Percentiles rank a stretch among this genome's conserved stretches.
Evolutionary conservation across 768 basidiomycete genomes (phyloP).

Genomic region (Grammothele lineata): DNA sequence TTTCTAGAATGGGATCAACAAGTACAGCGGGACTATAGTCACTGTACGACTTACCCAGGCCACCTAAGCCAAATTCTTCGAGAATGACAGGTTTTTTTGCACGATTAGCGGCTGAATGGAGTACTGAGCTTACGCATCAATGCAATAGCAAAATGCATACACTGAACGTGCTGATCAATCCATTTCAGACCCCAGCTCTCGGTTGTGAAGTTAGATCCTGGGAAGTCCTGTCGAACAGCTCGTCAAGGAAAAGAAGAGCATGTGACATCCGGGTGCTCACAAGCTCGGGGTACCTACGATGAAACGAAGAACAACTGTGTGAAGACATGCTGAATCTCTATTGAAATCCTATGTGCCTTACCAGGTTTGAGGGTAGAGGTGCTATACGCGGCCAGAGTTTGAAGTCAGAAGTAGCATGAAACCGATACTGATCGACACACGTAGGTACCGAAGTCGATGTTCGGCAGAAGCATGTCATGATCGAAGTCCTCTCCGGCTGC

Average conservation of each 20-base stretch:
- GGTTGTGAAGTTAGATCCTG: constrained; percentile 45
- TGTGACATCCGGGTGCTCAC: constrained; percentile 12
- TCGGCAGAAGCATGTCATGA: constrained; percentile 39
- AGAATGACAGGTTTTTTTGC: constrained; percentile 28
- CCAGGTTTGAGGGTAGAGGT: constrained; percentile 23
- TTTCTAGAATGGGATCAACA: constrained; percentile 28
- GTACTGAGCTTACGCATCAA: neutral
- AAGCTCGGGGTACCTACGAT: constrained; percentile 30
- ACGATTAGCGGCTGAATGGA: constrained; percentile 39
- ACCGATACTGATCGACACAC: constrained; percentile 31
- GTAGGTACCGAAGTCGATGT: constrained; percentile 55
- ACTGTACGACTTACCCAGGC: constrained; percentile 33
- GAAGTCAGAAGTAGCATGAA: no score
- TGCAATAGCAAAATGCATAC: constrained; percentile 22
- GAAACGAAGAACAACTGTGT: no score
- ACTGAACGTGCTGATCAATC: constrained; percentile 28
- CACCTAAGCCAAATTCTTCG: constrained; percentile 31
- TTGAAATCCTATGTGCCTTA: no score
- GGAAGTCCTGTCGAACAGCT: constrained; percentile 33
- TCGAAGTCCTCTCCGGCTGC: constrained; percentile 55
- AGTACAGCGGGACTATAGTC: neutral
- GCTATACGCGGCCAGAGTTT: constrained; percentile 1
- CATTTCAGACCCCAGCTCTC: constrained; percentile 29
- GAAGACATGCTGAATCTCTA: no score
- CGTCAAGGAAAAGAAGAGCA: neutral